Evolutionary conservation across 768 basidiomycete species (phyloP), one percentile per base, ranked within the genome.

Genomic region (Rickenella mellea): DNA sequence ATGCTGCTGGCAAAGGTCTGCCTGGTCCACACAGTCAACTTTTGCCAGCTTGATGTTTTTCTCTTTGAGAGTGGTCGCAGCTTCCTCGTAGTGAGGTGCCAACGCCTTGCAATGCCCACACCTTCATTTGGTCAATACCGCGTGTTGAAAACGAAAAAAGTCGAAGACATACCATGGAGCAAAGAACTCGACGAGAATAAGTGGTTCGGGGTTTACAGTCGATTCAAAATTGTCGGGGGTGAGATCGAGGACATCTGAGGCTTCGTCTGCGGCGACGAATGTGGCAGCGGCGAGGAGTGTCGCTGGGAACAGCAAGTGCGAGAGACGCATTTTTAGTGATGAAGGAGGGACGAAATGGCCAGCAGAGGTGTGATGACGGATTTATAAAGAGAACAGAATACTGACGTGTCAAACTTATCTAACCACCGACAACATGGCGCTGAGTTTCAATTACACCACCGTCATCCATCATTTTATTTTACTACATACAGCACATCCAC

Each of bases 91-190:
- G 49, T 94, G 83, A 41, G 92, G 92, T 17, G 90, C 91, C 41
- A 96, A 73, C 26, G 90, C 86, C 57, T 94, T 94, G 73, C 93
- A 96, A 67, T 96, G 92, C 35, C 91, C 90, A 59, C 90, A 93
- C 86, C 85, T 87, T 41, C 21, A 47, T 26, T 36, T 10, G 14
- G 8, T 22, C 33, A n/a, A 28, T 4, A 27, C 37, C 27, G 38
- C 11, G 27, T 19, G 33, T n/a, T 2, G 30, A 21, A 14, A 30
- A 19, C 4, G 4, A n/a, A 6, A 12, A 25, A 19, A 20, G n/a
- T 22, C 37, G 15, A 14, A 21, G 22, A 48, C 56, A 8, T 55
- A 85, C 85, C 85, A 90, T 48, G 85, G 87, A 21, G 88, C 87
- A 58, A 88, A 94, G 80, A 92, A 98, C 70, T 98, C 94, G 47